Conservation (phyloP, 2,329 filamentous ascomycete genomes). For the Paecilomyces formosus region DNA sequence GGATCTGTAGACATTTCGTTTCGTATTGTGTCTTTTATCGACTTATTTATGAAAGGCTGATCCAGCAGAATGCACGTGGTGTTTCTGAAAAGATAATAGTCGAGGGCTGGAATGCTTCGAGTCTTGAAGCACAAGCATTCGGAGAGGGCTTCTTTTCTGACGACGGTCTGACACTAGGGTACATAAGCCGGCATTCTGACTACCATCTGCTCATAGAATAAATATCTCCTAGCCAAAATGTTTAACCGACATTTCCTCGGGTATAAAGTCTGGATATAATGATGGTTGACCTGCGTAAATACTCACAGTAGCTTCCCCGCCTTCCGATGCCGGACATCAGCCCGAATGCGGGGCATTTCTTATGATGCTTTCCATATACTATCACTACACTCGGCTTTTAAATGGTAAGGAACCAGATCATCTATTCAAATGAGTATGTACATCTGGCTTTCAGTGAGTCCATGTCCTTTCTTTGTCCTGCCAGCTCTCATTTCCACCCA, state of each 20-base stretch:
- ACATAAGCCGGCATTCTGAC: background rate
- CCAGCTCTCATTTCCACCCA: slow-evolving; percentile 50
- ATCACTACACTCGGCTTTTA: background rate
- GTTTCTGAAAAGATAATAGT: no score
- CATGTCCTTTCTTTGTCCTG: slow-evolving; percentile 1
- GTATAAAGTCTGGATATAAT: background rate
- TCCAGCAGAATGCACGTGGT: background rate
- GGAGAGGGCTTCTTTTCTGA: no score
- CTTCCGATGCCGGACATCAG: background rate
- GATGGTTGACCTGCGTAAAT: background rate
- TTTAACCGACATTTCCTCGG: background rate
- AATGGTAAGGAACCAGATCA: background rate
- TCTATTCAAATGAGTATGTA: background rate
- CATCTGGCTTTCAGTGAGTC: background rate
- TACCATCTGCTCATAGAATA: no score
- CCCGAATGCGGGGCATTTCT: background rate
- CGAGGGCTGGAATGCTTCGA: no score
- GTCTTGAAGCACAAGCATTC: no score
- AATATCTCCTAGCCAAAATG: no score
- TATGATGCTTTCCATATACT: no score
- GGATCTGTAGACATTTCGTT: slow-evolving; percentile 32
- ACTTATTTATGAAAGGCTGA: background rate
- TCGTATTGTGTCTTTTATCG: background rate
- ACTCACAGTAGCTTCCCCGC: background rate
- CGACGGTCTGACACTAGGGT: background rate